A percentile compares a stretch with the other conserved stretches of the same genome.
Evolutionary conservation across 768 basidiomycete species (phyloP).

Genomic region (Phylloporus arenicola): DNA sequence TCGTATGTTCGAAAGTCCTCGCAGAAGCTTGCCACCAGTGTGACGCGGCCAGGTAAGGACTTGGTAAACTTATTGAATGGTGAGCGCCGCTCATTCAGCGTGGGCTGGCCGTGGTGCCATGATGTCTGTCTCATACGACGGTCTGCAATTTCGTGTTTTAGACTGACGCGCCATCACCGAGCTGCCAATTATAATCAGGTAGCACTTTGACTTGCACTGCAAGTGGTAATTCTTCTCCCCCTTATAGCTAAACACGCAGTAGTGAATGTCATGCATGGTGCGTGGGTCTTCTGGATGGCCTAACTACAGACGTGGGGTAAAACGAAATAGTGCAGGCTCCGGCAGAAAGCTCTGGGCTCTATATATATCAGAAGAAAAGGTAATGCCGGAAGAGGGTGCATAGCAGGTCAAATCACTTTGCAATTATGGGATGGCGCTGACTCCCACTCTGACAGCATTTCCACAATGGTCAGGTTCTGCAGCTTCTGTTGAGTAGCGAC

Average conservation of each 20-base stretch:
- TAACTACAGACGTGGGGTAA: neutral
- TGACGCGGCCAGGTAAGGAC: neutral
- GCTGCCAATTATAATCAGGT: neutral
- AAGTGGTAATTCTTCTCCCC: neutral
- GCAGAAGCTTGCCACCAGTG: neutral
- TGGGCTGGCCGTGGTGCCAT: no score
- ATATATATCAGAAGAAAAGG: neutral
- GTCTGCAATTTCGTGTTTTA: neutral
- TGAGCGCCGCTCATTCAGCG: neutral
- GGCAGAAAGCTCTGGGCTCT: neutral
- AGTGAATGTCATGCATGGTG: neutral
- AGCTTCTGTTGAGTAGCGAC: neutral
- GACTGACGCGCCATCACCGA: neutral
- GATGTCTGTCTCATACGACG: no score
- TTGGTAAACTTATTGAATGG: neutral
- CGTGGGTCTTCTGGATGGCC: neutral
- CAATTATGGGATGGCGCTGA: neutral
- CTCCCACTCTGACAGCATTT: neutral
- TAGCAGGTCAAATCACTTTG: neutral
- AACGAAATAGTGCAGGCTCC: neutral
- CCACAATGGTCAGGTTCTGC: neutral
- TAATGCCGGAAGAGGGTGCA: neutral
- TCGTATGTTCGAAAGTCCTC: neutral
- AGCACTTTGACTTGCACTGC: neutral
- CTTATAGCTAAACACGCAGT: neutral